phyloP scores from a whole-genome alignment of 176 grass and related monocot species.

The Oropetium thomaeum region DNA sequence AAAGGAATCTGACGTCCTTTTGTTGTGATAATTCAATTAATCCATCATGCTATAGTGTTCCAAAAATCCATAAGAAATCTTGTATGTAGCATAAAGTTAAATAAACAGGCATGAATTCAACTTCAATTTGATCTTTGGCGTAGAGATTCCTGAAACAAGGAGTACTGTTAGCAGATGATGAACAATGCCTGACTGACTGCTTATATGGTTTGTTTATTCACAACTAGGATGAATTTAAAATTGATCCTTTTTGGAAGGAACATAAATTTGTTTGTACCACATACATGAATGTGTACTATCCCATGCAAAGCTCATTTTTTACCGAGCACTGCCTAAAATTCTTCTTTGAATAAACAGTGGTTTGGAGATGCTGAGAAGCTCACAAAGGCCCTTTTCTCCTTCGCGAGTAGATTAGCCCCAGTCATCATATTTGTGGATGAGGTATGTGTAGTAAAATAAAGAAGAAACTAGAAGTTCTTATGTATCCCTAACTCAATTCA shows the following conservation, averaged over 20 bases:
- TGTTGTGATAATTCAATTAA: neutral
- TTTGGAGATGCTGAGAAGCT: constrained; percentile 99
- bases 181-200: neutral
- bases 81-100: neutral
- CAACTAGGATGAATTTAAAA: neutral
- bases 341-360: constrained; percentile 63
- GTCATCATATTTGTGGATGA: constrained; percentile 98
- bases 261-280: neutral
- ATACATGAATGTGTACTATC: neutral
- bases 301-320: neutral
- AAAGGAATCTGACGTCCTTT: neutral
- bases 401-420: constrained; percentile 76
- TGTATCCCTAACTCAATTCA: neutral
- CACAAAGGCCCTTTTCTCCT: constrained; percentile 95
- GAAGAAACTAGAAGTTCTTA: neutral
- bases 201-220: neutral
- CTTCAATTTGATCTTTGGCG: neutral
- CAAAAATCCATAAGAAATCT: neutral
- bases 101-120: neutral
- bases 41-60: neutral
- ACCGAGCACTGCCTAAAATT: constrained; percentile 1
- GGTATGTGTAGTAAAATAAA: constrained; percentile 47
- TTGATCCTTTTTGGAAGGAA: neutral
- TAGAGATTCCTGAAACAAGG: neutral
- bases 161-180: neutral